These are phyloP conservation scores for Alternaria ethzedia DNA, from an alignment of 2,329 filamentous ascomycete genomes.

Conservation along the genomic window DNA sequence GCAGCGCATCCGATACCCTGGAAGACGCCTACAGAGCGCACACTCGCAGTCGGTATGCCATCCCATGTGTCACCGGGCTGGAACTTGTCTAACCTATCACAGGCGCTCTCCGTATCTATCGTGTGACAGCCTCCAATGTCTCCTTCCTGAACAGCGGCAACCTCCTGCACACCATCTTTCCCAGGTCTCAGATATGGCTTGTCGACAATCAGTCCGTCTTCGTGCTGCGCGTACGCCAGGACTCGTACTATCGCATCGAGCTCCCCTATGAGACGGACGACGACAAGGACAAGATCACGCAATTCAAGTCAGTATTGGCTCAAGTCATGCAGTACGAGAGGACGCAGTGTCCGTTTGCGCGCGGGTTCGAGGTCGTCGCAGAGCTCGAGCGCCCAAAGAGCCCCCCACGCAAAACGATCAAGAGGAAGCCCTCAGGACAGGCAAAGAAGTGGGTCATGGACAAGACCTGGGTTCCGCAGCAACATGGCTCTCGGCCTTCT, in stretches of 20 bases:
- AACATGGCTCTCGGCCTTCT: constrained; percentile 42
- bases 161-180: constrained; percentile 84
- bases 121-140: constrained; percentile 78
- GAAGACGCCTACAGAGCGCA: constrained; percentile 78
- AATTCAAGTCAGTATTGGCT: constrained; percentile 72
- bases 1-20: constrained; percentile 68
- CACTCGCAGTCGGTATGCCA: constrained; percentile 74
- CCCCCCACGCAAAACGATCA: constrained; percentile 56
- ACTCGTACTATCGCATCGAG: constrained; percentile 91
- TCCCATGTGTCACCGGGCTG: neutral
- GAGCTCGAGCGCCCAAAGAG: constrained; percentile 72
- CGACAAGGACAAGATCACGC: constrained; percentile 68
- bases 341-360: constrained; percentile 83
- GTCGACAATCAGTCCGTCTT: constrained; percentile 85
- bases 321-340: constrained; percentile 84
- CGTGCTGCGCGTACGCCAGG: constrained; percentile 81
- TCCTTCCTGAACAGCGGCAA: constrained; percentile 87
- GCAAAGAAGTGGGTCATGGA: constrained; percentile 59
- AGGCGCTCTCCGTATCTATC: constrained; percentile 83
- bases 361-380: constrained; percentile 75
- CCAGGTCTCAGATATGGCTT: constrained; percentile 92
- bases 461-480: constrained; percentile 56
- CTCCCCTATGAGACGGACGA: constrained; percentile 70
- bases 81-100: constrained; percentile 9
- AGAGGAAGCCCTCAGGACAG: constrained; percentile 63